phyloP scores from a whole-genome alignment of 441 rosid species.

The Populus tomentosa region DNA sequence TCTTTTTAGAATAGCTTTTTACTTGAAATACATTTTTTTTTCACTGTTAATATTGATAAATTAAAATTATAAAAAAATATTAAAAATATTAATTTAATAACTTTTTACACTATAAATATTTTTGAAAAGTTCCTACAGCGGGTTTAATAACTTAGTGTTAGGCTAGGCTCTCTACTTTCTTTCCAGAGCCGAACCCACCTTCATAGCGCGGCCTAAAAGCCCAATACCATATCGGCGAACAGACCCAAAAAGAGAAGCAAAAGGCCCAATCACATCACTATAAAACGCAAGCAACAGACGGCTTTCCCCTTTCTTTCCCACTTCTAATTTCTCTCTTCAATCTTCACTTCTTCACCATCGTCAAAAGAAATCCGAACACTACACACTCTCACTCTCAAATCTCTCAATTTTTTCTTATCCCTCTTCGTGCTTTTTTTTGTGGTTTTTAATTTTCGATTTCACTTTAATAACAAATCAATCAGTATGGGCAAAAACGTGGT shows the following conservation, averaged over 20 bases:
- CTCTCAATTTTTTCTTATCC: no score
- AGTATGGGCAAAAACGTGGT: slow-evolving; percentile 47
- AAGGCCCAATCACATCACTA: background rate
- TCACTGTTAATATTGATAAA: no score
- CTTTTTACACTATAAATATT: no score
- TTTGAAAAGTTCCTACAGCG: no score
- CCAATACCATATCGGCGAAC: background rate
- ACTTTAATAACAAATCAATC: background rate
- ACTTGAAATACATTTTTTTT: no score
- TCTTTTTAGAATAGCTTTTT: no score
- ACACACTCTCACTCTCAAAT: background rate
- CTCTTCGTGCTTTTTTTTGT: background rate
- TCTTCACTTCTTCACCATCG: background rate
- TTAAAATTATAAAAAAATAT: no score
- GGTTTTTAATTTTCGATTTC: background rate
- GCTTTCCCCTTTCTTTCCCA: no score
- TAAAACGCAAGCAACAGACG: no score
- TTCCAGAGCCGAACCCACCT: background rate
- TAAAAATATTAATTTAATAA: no score
- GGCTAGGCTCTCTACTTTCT: background rate
- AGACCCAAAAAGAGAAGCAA: background rate
- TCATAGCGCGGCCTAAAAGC: background rate
- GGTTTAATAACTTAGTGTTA: no score
- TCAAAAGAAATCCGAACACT: background rate
- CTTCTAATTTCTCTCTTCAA: no score